Evolutionary conservation across 106 monocot genomes (phyloP), one percentile per base, ranked within the genome.

Genomic region (Iris macrosiphon): DNA sequence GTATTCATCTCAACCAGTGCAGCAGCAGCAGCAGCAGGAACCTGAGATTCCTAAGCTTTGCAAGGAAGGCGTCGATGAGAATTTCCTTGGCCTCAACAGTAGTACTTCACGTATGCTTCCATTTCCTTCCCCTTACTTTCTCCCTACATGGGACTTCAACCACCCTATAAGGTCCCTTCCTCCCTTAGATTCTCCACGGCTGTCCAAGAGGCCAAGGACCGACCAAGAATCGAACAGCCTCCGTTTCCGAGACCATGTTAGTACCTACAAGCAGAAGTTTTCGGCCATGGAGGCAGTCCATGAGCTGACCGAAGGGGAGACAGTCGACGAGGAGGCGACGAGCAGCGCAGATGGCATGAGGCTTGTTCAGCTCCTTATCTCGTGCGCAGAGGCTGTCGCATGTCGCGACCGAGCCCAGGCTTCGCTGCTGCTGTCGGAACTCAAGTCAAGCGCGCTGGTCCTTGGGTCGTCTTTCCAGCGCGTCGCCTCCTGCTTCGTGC

Each of bases 381-480:
- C 75, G 7, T 75, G 75, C 62, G 75, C 75, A 0, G 75, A 75
- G 49, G 75, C 75, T 2, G 75, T 68, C 0, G 75, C 68, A 7
- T 75, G 75, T 37, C 53, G 75, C 21, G 75, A 68, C 56, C 68
- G 68, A 5, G 68, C 49, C n/a, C 75, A 68, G 52, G 75, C 75
- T 20, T 29, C 49, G 33, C n/a, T 26, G 13, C 49, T 75, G 15
- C 62, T 75, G 6, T n/a, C 23, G 1, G 62, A 68, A 45, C 68
- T 75, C 17, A 52, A 54, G 33, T 17, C 62, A 6, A 18, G 26
- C 9, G 68, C 62, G 13, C 41, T 40, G 7, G 68, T 62, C 4
- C 55, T 61, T 26, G 69, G 60, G 7, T 40, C 59, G 6, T 49
- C 69, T 8, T 64, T 62, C 57, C 71, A 71, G 60, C 73, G 66